Base-by-base conservation (phyloP, 2,329 filamentous ascomycete species). In the Colletotrichum karsti region DNA sequence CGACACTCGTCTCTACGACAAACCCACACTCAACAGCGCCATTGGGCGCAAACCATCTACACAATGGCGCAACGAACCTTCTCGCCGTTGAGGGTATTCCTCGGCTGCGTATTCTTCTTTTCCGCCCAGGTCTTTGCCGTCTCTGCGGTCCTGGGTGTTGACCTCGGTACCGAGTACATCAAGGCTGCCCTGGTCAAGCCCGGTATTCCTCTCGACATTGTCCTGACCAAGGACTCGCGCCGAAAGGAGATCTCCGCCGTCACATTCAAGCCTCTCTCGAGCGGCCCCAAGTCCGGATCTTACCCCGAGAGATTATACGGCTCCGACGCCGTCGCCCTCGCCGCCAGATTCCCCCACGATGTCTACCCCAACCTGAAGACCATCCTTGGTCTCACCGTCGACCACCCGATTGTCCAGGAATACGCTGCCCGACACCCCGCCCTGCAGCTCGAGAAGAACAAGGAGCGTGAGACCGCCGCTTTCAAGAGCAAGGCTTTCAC, bases 171-270 rank as follows among this genome's bases (percentile, higher is more conserved):
- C 63, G 94, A 97, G 79, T 98, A 97, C 83, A 93, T 99, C 83
- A 99, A 98, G 84, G 95, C 95, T 28, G 91, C 93, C 13, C 89
- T 99, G 44, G 95, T 99, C 70, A 98, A 98, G 83, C 96, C 96
- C 2, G 96, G 96, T 69, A 95, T 97, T 58, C 96, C 96, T 10
- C 93, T 99, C 77, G 96, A 99, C 73, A 98, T 99, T 72, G 95
- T 99, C 79, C 88, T 98, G 63, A 98, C 95, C 30, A 99, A 98
- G 79, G 96, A 99, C 82, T 98, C 96, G 30, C 93, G 97, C 80
- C 92, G 96, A 77, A 99, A 99, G 85, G 96, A 99, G 80, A 89
- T 88, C 24, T 93, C 95, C 2, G 95, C 94, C 44, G 90, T 99
- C 73, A 92, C 94, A 46, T 98, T 99, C 84, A 98, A 99, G 82